Conservation (phyloP, 2,329 filamentous ascomycete genomes). For the Dactylonectria estremocensis region DNA sequence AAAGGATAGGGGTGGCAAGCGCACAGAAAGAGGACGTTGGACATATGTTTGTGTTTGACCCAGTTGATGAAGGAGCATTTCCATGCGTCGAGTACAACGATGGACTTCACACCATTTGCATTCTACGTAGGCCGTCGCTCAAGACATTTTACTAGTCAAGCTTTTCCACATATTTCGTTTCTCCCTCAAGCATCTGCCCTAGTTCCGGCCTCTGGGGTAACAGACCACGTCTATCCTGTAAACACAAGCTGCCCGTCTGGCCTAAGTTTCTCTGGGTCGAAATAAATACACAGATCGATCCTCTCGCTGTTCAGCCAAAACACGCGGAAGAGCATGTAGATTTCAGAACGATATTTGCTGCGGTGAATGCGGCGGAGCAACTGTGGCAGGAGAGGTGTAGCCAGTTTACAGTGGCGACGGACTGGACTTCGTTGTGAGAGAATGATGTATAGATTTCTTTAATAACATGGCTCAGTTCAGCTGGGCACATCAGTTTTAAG, state of each 20-base stretch:
- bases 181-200: background rate
- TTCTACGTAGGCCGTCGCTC: background rate
- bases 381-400: background rate
- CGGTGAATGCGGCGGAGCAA: conserved; percentile 25
- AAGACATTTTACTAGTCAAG: too few relatives aligned
- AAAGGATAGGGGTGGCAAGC: background rate
- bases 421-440: background rate
- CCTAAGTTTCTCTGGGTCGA: conserved; percentile 37
- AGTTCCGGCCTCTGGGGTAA: conserved; percentile 21
- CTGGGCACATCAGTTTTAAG: too few relatives aligned
- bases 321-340: conserved; percentile 37
- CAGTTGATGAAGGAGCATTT: too few relatives aligned
- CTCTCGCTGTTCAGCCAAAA: conserved; percentile 33
- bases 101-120: background rate
- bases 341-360: conserved; percentile 25
- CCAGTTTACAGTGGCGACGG: background rate
- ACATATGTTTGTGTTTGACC: too few relatives aligned
- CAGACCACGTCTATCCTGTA: conserved; percentile 35
- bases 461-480: too few relatives aligned
- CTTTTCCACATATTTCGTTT: background rate
- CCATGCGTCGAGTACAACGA: background rate
- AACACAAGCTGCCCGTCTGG: conserved; percentile 36
- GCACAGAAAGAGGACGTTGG: background rate
- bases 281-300: conserved; percentile 35
- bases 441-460: too few relatives aligned